Evolutionary conservation across 257 asterid genomes (phyloP).

Genomic region (Capsicum baccatum): DNA sequence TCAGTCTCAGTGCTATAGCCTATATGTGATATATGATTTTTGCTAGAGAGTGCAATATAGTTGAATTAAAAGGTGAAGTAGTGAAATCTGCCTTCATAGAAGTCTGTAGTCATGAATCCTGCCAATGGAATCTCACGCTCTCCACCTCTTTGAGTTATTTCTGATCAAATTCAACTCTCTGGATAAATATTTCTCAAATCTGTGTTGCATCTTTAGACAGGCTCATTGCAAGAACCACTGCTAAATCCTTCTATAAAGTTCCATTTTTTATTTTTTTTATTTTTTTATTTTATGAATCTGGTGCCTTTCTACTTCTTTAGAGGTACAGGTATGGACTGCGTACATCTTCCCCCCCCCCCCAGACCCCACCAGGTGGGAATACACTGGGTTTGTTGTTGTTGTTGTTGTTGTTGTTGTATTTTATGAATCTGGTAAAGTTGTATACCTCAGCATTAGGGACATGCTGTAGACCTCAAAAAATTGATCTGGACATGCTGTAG

Average conservation of each 20-base stretch:
- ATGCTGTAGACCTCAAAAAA: too few species aligned
- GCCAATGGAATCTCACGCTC: neutral
- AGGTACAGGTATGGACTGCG: too few species aligned
- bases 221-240: neutral
- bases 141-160: neutral
- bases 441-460: too few species aligned
- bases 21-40: neutral
- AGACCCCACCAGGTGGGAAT: too few species aligned
- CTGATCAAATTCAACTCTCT: neutral
- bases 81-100: conserved; percentile 4
- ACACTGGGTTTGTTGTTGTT: too few species aligned
- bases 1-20: neutral
- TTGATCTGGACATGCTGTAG: too few species aligned
- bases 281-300: too few species aligned
- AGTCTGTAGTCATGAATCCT: neutral
- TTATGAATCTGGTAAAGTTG: too few species aligned
- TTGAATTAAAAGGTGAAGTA: neutral
- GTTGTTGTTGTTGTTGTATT: too few species aligned
- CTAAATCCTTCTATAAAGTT: neutral
- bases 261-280: neutral
- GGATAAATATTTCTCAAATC: neutral
- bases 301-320: too few species aligned
- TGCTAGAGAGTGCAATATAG: neutral
- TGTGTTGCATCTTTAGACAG: neutral
- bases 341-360: too few species aligned